Conservation (phyloP, 2,329 filamentous ascomycete genomes). For the Berkeleyomyces basicola region DNA sequence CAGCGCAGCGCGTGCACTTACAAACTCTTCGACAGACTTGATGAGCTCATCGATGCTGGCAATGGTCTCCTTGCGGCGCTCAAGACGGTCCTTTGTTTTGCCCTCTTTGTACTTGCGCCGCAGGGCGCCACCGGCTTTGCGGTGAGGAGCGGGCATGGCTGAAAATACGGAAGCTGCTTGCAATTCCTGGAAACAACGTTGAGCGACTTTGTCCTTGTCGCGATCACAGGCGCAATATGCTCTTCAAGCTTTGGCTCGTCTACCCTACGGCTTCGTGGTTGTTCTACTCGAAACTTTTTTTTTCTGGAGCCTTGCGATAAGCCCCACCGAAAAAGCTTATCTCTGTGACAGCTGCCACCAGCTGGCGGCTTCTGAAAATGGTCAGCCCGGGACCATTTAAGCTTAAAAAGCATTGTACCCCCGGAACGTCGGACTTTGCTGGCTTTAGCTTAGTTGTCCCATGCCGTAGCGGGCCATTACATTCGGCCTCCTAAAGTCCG, state of each 20-base stretch:
- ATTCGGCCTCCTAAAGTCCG: background rate
- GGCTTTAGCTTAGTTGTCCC: too few relatives aligned
- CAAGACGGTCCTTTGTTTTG: constrained; percentile 14
- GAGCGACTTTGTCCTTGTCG: background rate
- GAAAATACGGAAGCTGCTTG: background rate
- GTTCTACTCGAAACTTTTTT: constrained; percentile 10
- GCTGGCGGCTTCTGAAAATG: background rate
- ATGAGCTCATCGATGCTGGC: constrained; percentile 26
- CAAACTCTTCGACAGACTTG: constrained; percentile 25
- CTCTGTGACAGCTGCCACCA: background rate
- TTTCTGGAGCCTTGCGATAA: constrained; percentile 12
- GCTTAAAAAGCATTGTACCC: background rate
- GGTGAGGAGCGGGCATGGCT: constrained; percentile 8
- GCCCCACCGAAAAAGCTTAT: constrained; percentile 10
- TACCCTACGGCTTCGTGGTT: too few relatives aligned
- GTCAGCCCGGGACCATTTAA: background rate
- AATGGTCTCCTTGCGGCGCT: constrained; percentile 24
- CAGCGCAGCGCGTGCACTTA: constrained; percentile 17
- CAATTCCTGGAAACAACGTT: background rate
- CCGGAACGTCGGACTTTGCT: background rate
- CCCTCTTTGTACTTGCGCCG: constrained; percentile 13
- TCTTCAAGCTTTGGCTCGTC: background rate
- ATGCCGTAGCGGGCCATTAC: background rate
- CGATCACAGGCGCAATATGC: background rate
- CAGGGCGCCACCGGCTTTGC: constrained; percentile 3